Conservation (phyloP, 306 rosid genomes). For the Cicer yamashitae region DNA sequence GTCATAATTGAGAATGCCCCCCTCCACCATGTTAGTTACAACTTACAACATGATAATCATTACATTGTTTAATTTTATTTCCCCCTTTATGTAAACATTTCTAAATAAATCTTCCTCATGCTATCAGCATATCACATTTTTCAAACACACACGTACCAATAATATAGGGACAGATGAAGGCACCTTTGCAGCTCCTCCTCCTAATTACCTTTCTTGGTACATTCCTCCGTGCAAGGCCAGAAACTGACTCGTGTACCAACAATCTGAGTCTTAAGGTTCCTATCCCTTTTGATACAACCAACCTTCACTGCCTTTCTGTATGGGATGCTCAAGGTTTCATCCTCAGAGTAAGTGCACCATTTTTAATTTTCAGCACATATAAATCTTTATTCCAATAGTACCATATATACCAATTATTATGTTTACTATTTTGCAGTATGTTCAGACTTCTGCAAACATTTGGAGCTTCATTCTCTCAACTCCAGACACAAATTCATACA, state of each 20-base stretch:
- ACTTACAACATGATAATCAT: slow-evolving; percentile 48
- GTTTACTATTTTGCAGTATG: slow-evolving; percentile 55
- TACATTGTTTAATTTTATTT: slow-evolving; percentile 33
- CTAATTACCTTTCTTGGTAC: slow-evolving; percentile 27
- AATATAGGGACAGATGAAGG: slow-evolving; percentile 46
- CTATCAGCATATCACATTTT: slow-evolving; percentile 21
- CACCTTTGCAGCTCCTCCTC: slow-evolving; percentile 39
- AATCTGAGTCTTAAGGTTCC: slow-evolving; percentile 51
- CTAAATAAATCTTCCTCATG: slow-evolving; percentile 22
- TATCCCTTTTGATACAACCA: slow-evolving; percentile 60
- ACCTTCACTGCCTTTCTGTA: slow-evolving; percentile 65
- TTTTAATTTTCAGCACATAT: slow-evolving; percentile 14
- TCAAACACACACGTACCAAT: slow-evolving; percentile 22
- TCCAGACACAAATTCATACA: slow-evolving; percentile 62
- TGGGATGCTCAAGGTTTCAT: slow-evolving; percentile 74
- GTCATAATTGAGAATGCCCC: slow-evolving; percentile 49
- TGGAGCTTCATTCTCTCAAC: slow-evolving; percentile 85
- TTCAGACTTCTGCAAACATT: slow-evolving; percentile 47
- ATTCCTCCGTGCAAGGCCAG: slow-evolving; percentile 46
- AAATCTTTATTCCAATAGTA: slow-evolving; percentile 5
- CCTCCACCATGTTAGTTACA: slow-evolving; percentile 51
- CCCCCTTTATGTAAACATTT: neutral
- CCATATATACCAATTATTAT: neutral
- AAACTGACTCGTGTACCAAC: slow-evolving; percentile 65
- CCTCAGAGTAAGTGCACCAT: slow-evolving; percentile 65